phyloP scores from a whole-genome alignment of 1,139 yeast species.

The Kodamaea anthophila region DNA sequence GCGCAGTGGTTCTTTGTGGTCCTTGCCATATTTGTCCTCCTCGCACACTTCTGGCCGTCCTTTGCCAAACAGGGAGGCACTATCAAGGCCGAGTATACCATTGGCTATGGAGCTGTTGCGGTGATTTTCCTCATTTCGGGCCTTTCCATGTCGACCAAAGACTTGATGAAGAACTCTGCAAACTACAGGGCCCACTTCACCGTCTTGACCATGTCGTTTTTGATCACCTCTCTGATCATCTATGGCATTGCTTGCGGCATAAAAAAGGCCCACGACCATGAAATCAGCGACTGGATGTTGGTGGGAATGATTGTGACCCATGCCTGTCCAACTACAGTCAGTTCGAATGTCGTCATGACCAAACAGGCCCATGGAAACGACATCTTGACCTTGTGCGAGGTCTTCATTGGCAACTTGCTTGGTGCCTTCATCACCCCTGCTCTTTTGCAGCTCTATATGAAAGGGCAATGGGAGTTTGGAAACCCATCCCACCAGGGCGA shows the following conservation, averaged over 20 bases:
- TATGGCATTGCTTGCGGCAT: constrained; percentile 72
- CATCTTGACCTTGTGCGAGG: constrained; percentile 73
- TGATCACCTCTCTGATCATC: constrained; percentile 69
- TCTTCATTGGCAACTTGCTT: constrained; percentile 71
- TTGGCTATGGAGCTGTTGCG: constrained; percentile 85
- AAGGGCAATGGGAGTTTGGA: constrained; percentile 67
- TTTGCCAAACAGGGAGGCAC: constrained; percentile 81
- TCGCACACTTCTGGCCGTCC: constrained; percentile 73
- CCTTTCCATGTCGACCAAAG: constrained; percentile 61
- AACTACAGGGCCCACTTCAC: constrained; percentile 83
- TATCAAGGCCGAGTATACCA: constrained; percentile 66
- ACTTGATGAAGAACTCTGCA: constrained; percentile 51
- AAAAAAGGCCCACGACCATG: constrained; percentile 46
- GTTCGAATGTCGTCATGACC: constrained; percentile 92
- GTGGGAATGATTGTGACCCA: constrained; percentile 79
- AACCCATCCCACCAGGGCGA: constrained; percentile 57
- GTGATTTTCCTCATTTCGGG: constrained; percentile 78
- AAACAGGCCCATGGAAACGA: constrained; percentile 75
- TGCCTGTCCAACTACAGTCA: constrained; percentile 86
- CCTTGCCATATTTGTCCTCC: constrained; percentile 63
- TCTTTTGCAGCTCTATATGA: constrained; percentile 61
- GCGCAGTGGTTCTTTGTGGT: constrained; percentile 70
- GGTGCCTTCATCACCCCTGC: constrained; percentile 91
- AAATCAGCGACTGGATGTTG: constrained; percentile 66
- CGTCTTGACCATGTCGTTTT: constrained; percentile 60